Conservation (phyloP, 768 basidiomycete genomes). For the Boletus rubropictus region DNA sequence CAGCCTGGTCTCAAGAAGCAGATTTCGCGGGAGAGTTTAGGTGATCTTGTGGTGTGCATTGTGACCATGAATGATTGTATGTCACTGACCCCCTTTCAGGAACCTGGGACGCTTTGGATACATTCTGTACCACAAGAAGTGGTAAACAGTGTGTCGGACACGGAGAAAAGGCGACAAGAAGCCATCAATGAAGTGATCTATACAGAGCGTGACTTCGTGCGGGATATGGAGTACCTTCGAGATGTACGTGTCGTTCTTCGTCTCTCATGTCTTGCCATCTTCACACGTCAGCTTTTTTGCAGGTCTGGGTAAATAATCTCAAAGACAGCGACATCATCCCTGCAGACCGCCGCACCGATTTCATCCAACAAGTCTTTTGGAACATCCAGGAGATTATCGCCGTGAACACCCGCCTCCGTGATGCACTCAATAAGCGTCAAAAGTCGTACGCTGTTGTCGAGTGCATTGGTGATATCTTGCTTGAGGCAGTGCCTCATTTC, state of each 20-base stretch:
- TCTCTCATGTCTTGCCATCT: background rate
- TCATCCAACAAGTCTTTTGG: slow-evolving; percentile 96
- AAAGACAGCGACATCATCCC: slow-evolving; percentile 75
- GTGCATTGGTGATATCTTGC: slow-evolving; percentile 83
- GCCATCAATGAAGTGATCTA: slow-evolving; percentile 94
- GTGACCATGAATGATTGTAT: background rate
- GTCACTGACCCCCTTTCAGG: slow-evolving; percentile 36
- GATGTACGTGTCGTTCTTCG: slow-evolving; percentile 55
- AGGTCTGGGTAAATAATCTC: slow-evolving; percentile 90
- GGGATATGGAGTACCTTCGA: slow-evolving; percentile 95
- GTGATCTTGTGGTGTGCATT: slow-evolving; percentile 61
- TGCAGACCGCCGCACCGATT: slow-evolving; percentile 67
- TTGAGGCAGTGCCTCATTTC: slow-evolving; percentile 83
- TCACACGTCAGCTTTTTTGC: slow-evolving; percentile 4
- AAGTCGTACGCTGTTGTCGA: slow-evolving; percentile 93
- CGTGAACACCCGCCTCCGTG: slow-evolving; percentile 87
- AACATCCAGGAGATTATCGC: slow-evolving; percentile 90
- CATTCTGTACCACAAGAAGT: slow-evolving; percentile 95
- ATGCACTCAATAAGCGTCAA: slow-evolving; percentile 91
- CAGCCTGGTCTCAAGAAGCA: slow-evolving; percentile 85
- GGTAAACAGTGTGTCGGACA: slow-evolving; percentile 84
- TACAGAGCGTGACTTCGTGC: slow-evolving; percentile 96
- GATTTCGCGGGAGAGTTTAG: slow-evolving; percentile 73
- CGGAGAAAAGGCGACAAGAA: slow-evolving; percentile 94
- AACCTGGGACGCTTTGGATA: slow-evolving; percentile 88